phyloP scores from a whole-genome alignment of 805 yeast genomes.

The Wickerhamomyces hampshirensis region DNA sequence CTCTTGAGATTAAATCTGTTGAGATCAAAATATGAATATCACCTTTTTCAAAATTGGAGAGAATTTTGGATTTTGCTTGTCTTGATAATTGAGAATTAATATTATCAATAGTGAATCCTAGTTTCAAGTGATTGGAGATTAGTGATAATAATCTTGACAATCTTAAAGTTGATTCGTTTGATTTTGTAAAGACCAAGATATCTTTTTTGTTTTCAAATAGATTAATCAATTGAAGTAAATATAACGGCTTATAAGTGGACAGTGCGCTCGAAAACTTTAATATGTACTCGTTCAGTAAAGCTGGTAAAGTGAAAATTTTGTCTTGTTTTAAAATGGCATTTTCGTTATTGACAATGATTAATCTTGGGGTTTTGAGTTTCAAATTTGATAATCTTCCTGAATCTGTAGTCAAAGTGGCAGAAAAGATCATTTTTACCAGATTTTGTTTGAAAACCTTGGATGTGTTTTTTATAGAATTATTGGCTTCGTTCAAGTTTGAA shows the following conservation, averaged over 20 bases:
- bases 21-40: constrained; percentile 55
- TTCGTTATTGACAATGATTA: constrained; percentile 66
- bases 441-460: constrained; percentile 21
- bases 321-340: constrained; percentile 39
- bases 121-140: constrained; percentile 27
- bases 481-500: constrained; percentile 21
- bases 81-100: constrained; percentile 57
- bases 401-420: constrained; percentile 92
- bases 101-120: constrained; percentile 31
- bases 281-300: constrained; percentile 41
- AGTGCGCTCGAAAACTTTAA: constrained; percentile 32
- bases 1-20: constrained; percentile 95
- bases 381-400: constrained; percentile 79
- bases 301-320: constrained; percentile 55
- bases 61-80: constrained; percentile 47
- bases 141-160: constrained; percentile 55
- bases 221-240: constrained; percentile 51
- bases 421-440: constrained; percentile 69
- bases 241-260: constrained; percentile 65
- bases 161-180: constrained; percentile 86
- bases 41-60: constrained; percentile 55
- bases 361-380: constrained; percentile 63
- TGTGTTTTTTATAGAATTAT: constrained; percentile 28
- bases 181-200: constrained; percentile 61
- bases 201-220: constrained; percentile 29